Evolutionary conservation across 2,329 filamentous ascomycete genomes (phyloP).

Genomic region (Colletotrichum lindemuthianum): DNA sequence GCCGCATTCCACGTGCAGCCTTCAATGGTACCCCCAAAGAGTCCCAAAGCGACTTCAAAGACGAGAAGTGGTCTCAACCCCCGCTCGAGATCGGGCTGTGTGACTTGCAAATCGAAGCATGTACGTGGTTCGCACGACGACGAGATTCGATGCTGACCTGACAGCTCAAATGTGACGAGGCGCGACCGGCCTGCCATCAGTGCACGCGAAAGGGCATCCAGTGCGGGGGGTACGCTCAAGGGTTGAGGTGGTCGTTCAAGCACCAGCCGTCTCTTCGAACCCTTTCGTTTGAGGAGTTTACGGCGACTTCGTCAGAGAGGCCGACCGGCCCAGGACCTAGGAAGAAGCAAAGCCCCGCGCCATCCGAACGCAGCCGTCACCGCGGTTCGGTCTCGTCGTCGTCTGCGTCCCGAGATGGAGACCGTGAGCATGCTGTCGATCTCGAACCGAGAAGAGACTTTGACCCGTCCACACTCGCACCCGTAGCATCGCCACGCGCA

Average conservation of each 20-base stretch:
- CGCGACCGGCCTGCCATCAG: slow-evolving; percentile 42
- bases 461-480: neutral
- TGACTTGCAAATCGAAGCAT: slow-evolving; percentile 45
- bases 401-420: neutral
- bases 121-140: slow-evolving; percentile 19
- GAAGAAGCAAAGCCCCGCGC: neutral
- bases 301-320: neutral
- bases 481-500: neutral
- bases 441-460: neutral
- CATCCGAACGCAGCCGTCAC: neutral
- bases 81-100: slow-evolving; percentile 44
- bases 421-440: too few relatives aligned
- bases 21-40: slow-evolving; percentile 29
- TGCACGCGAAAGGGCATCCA: slow-evolving; percentile 43
- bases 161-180: slow-evolving; percentile 47
- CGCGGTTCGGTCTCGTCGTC: slow-evolving; percentile 13
- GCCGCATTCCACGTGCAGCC: neutral
- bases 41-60: slow-evolving; percentile 11
- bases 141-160: neutral
- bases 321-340: neutral
- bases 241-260: slow-evolving; percentile 54
- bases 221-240: slow-evolving; percentile 45
- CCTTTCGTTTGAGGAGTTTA: slow-evolving; percentile 8
- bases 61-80: slow-evolving; percentile 30
- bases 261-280: slow-evolving; percentile 42